Conservation (phyloP, 176 grass and related monocot species). For the Chloris gayana region DNA sequence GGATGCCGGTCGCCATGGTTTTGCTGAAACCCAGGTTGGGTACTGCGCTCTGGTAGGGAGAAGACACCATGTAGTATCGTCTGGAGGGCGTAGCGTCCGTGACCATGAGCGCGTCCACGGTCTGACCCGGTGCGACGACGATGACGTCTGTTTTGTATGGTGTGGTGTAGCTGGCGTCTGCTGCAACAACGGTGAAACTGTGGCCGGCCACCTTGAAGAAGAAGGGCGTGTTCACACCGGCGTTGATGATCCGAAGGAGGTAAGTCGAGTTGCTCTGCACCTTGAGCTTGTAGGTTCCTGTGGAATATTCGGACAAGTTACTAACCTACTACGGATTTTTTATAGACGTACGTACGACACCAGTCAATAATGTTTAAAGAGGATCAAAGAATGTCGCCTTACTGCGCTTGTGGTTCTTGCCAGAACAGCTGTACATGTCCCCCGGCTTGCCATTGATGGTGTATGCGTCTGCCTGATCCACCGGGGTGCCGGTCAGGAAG, state of each 20-base stretch:
- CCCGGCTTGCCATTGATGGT: constrained; percentile 67
- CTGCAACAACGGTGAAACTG: constrained; percentile 59
- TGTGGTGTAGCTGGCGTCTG: constrained; percentile 65
- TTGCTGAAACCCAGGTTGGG: neutral
- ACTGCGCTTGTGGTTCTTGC: constrained; percentile 17
- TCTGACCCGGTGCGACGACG: constrained; percentile 56
- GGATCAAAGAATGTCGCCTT: neutral
- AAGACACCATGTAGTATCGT: constrained; percentile 49
- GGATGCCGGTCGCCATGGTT: constrained; percentile 35
- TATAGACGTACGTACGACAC: too few species aligned
- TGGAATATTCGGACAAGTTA: neutral
- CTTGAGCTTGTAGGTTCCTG: constrained; percentile 47
- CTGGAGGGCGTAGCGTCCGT: constrained; percentile 28
- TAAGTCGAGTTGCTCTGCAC: constrained; percentile 49
- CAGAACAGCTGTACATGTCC: constrained; percentile 42
- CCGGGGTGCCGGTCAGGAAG: constrained; percentile 7
- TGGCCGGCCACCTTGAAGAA: constrained; percentile 67
- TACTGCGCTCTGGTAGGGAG: constrained; percentile 37
- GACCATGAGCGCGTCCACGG: constrained; percentile 62
- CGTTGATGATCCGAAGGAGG: constrained; percentile 67
- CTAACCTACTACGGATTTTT: neutral
- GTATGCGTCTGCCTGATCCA: constrained; percentile 36
- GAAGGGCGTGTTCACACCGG: constrained; percentile 50
- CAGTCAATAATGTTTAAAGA: too few species aligned
- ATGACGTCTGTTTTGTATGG: constrained; percentile 54